Conservation (phyloP, 805 yeast genomes). For the Tetrapisispora arboricola region DNA sequence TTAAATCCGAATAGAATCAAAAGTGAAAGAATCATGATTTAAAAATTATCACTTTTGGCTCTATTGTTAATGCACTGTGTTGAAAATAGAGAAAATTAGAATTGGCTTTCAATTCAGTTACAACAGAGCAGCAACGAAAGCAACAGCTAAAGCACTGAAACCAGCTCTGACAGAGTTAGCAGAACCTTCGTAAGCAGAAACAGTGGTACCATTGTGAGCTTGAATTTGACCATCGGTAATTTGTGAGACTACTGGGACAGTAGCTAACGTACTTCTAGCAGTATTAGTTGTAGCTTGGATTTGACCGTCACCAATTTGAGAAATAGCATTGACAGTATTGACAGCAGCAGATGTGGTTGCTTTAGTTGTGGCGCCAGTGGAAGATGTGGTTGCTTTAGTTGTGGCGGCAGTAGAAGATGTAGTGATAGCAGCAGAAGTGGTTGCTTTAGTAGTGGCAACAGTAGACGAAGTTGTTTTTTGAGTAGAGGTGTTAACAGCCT, state of each 20-base stretch:
- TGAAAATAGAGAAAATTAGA: not conserved
- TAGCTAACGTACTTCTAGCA: not conserved
- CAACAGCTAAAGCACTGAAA: conserved; percentile 1
- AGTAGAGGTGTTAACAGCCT: no score
- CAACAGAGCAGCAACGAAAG: conserved; percentile 2
- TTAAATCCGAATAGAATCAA: no score
- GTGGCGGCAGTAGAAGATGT: not conserved
- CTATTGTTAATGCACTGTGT: conserved; percentile 1
- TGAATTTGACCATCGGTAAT: not conserved
- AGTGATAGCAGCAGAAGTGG: not conserved
- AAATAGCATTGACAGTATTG: not conserved
- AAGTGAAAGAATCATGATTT: no score
- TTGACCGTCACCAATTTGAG: conserved; percentile 1
- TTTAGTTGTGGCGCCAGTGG: not conserved
- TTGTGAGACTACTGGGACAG: conserved; percentile 1
- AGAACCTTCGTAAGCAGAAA: conserved; percentile 1
- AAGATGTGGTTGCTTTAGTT: not conserved
- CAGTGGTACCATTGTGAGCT: not conserved
- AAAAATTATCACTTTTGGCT: no score
- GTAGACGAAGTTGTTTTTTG: not conserved
- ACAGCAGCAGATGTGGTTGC: not conserved
- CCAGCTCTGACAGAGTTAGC: conserved; percentile 3
- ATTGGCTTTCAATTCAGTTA: not conserved
- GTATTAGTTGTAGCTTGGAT: conserved; percentile 1
- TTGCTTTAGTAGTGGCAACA: not conserved